A percentile compares a stretch with the other conserved stretches of the same genome.
Evolutionary conservation across 345 rosid genomes (phyloP).

Genomic region (Combretum micranthum): DNA sequence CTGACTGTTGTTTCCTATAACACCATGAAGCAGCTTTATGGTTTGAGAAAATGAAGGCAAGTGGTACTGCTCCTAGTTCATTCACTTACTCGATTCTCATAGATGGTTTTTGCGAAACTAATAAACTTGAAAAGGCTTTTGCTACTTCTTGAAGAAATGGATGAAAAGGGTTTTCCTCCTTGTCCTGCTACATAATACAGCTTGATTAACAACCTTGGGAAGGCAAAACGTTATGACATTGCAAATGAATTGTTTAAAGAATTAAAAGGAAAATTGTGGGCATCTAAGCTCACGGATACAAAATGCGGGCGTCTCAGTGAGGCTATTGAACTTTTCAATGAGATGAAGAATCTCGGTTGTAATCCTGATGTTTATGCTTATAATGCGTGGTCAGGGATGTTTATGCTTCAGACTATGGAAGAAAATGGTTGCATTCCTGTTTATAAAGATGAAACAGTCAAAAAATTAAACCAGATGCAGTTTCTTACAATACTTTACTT

Average conservation of each 20-base stretch:
- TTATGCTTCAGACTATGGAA: slow-evolving; percentile 72
- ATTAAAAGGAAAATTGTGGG: slow-evolving; percentile 78
- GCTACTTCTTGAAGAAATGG: slow-evolving; percentile 95
- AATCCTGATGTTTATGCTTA: slow-evolving; percentile 83
- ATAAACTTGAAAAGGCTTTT: slow-evolving; percentile 82
- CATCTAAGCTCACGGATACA: slow-evolving; percentile 60
- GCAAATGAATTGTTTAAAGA: slow-evolving; percentile 87
- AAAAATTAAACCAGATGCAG: slow-evolving; percentile 58
- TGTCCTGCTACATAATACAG: slow-evolving; percentile 96
- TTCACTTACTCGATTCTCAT: slow-evolving; percentile 90
- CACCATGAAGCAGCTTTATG: slow-evolving; percentile 54
- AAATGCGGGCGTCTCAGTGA: slow-evolving; percentile 66
- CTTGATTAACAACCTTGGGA: slow-evolving; percentile 77
- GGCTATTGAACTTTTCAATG: slow-evolving; percentile 75
- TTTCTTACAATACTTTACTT: slow-evolving; percentile 78
- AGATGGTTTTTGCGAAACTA: slow-evolving; percentile 82
- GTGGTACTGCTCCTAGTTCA: slow-evolving; percentile 66
- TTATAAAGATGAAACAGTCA: slow-evolving; percentile 48
- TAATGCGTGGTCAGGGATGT: slow-evolving; percentile 92
- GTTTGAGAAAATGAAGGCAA: slow-evolving; percentile 83
- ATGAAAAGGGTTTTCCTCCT: slow-evolving; percentile 92
- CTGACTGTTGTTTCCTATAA: slow-evolving; percentile 82
- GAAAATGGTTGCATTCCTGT: slow-evolving; percentile 58
- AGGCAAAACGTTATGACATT: slow-evolving; percentile 78
- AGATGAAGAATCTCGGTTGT: slow-evolving; percentile 70